Conservation (phyloP, 2,329 filamentous ascomycete genomes). For the Chaetomium olivaceum region DNA sequence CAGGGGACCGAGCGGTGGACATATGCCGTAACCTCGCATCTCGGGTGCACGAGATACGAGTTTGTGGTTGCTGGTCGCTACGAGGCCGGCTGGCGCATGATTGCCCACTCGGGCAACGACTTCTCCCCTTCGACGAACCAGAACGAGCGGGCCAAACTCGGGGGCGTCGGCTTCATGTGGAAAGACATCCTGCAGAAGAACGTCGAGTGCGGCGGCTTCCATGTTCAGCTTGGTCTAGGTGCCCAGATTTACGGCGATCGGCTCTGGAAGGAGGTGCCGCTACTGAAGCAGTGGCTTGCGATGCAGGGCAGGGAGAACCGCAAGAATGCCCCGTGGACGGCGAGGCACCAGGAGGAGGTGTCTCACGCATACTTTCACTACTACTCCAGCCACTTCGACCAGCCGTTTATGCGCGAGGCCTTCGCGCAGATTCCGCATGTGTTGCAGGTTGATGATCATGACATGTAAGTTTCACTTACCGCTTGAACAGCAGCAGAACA, state of each 20-base stretch:
- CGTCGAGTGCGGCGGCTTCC: conserved; percentile 92
- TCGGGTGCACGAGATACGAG: conserved; percentile 97
- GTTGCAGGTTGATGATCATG: conserved; percentile 91
- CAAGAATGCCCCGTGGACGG: conserved; percentile 88
- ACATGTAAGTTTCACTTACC: conserved; percentile 69
- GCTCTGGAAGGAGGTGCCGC: conserved; percentile 92
- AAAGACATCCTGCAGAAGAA: conserved; percentile 98
- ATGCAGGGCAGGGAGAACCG: conserved; percentile 92
- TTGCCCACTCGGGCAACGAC: conserved; percentile 94
- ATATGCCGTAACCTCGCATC: conserved; percentile 93
- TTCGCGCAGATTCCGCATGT: conserved; percentile 97
- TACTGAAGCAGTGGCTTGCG: conserved; percentile 91
- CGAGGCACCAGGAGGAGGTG: conserved; percentile 92
- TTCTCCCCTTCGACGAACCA: conserved; percentile 86
- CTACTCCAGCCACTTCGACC: conserved; percentile 97
- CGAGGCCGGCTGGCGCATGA: conserved; percentile 92
- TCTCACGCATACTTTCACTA: conserved; percentile 98
- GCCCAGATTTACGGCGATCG: conserved; percentile 95
- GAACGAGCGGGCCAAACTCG: conserved; percentile 80
- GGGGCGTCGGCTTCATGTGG: conserved; percentile 96
- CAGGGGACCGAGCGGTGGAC: conserved; percentile 84
- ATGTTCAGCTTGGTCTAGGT: conserved; percentile 86
- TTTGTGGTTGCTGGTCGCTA: conserved; percentile 89
- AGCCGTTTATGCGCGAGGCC: conserved; percentile 88
- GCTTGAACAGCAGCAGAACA: neutral